phyloP scores from a whole-genome alignment of 805 yeast species.

The Alloascoidea hylecoeti region DNA sequence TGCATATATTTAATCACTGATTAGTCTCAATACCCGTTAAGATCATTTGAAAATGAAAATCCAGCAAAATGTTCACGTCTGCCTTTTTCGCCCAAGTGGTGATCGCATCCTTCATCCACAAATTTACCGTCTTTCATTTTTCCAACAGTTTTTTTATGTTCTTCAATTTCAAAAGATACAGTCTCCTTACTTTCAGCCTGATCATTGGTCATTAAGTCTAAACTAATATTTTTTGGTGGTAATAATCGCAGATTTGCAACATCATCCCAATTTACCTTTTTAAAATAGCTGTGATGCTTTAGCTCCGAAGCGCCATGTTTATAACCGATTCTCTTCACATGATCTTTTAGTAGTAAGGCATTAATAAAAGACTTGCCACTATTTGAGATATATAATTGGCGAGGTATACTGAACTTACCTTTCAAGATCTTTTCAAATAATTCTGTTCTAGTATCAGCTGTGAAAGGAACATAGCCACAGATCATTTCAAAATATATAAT shows the following conservation, averaged over 20 bases:
- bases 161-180: no score
- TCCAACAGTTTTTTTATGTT: no score
- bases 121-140: no score
- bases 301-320: neutral
- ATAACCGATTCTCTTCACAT: neutral
- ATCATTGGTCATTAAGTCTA: no score
- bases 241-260: neutral
- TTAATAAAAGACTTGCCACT: neutral
- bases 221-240: conserved; percentile 1
- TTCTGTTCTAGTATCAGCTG: conserved; percentile 1
- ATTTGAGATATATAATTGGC: neutral
- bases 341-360: neutral
- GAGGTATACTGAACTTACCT: neutral
- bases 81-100: neutral
- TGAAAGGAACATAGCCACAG: conserved; percentile 14
- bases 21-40: no score
- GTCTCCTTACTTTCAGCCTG: no score
- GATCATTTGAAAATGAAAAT: neutral
- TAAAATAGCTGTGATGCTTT: neutral
- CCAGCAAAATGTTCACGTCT: conserved; percentile 1
- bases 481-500: conserved; percentile 17
- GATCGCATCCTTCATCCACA: neutral
- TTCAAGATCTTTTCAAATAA: neutral
- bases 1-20: no score
- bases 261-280: neutral